A percentile compares a stretch with the other conserved stretches of the same genome.
phyloP scores from a whole-genome alignment of 768 basidiomycete species.

The Leccinum aurantiacum region DNA sequence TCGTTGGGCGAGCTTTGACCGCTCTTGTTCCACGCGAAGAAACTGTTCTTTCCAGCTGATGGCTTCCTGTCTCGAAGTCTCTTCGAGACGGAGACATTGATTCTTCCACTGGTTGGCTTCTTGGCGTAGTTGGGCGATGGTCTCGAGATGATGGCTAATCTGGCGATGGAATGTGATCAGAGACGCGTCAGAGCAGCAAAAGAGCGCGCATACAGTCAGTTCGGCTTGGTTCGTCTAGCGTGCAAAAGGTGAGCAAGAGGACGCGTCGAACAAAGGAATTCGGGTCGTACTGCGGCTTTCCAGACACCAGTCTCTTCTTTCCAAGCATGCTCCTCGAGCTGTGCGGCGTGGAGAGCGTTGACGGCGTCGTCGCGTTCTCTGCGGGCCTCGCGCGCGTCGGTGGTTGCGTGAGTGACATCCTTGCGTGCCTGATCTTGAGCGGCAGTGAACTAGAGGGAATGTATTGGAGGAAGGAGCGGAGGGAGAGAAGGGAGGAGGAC shows the following conservation, averaged over 20 bases:
- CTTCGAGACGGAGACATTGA: conserved; percentile 51
- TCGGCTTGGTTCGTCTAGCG: conserved; percentile 55
- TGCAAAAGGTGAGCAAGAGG: conserved; percentile 6
- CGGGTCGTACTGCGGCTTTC: conserved; percentile 53
- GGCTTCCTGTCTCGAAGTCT: conserved; percentile 48
- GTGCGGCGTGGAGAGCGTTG: conserved; percentile 44
- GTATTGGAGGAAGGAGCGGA: background rate
- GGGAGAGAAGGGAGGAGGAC: conserved; percentile 10
- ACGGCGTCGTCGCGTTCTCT: conserved; percentile 51
- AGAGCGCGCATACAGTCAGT: conserved; percentile 43
- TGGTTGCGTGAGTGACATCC: conserved; percentile 49
- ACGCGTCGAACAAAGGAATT: conserved; percentile 9
- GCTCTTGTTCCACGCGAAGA: conserved; percentile 68
- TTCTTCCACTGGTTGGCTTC: conserved; percentile 74
- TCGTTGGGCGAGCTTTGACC: conserved; percentile 54
- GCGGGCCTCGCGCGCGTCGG: conserved; percentile 48
- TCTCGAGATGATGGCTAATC: conserved; percentile 60
- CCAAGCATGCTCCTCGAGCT: conserved; percentile 48
- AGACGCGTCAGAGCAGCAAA: background rate
- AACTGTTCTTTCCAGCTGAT: conserved; percentile 82
- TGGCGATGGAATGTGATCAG: conserved; percentile 24
- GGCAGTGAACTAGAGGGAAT: conserved; percentile 45
- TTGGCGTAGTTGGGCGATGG: conserved; percentile 58
- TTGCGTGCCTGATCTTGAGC: conserved; percentile 55
- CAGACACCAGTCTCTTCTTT: conserved; percentile 42